Base-by-base conservation (phyloP, 2,329 filamentous ascomycete genomes). In the Aspergillus terreus region DNA sequence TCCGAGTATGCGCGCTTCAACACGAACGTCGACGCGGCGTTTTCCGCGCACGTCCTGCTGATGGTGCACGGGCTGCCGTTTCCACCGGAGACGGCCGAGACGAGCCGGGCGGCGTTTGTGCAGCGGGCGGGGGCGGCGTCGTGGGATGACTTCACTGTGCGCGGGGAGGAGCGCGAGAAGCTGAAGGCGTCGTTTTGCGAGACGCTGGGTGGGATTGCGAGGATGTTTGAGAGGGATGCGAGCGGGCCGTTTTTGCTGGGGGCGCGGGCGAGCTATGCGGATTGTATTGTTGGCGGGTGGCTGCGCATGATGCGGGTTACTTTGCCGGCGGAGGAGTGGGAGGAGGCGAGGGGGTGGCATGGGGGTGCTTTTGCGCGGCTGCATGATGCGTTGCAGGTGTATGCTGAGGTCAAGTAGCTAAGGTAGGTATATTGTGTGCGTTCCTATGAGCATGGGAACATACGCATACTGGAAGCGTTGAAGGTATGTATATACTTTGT, bases 221-320 rank as follows among this genome's bases (percentile, higher is more conserved):
- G 62, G 54, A 49, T 78, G 2, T 82, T 75, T 27, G 25, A 14
- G 41, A 61, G 45, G 40, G 71, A 79, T 11, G 9, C 27, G 44
- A 43, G 54, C 10, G 79, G 80, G 6, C 77, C 78, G 0, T 83
- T 78, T 45, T 19, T 83, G 1, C 66, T 80, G 2, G 80, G 79
- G 0, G 44, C 55, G 1, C 60, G 57, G 59, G 70, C 72, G 1
- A 76, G 60, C 42, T 82, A 83, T 68, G 80, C 79, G 1, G 82
- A 84, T 58, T 60, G 82, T 0, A 80, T 83, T 32, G 74, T 84
- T 1, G 81, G 80, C 1, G 79, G 68, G 0, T 84, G 82, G 81
- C 49, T 84, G 62, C 69, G 71, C 4, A 78, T 81, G 75, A 58
- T 75, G 48, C 54, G 58, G 4, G 61, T 41, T 11, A 71, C 68